Base-by-base conservation (phyloP, 805 yeast genomes). In the Ogataea nonfermentans region DNA sequence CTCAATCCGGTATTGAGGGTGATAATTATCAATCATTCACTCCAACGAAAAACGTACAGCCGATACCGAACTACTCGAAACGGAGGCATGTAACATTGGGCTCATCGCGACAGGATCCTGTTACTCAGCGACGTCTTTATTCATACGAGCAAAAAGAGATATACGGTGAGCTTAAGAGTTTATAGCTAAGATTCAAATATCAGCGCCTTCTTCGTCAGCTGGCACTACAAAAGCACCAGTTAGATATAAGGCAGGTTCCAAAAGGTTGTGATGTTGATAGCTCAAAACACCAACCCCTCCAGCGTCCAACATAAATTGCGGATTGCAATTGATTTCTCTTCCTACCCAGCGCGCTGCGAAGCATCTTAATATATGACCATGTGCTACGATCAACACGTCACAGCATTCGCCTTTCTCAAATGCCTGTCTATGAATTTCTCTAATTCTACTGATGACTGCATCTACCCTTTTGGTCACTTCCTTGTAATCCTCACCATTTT, bases 261-360 rank as follows among this genome's bases (percentile, higher is more conserved):
- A 73, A 40, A 86, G 73, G 59, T 73, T 80, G 56, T 82, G 79
- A 61, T 90, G 98, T 54, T 87, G 95, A 62, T 90, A 90, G 48
- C 93, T 80, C 56, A 91, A 69, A 2, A 89, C 95, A 46, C 96
- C 96, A 29, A 88, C 86, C 29, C 96, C 97, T 48, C 97, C 96
- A 19, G 98, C 95, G 59, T 91, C 96, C 51, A 91, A 68, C 61
- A 91, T 68, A 61, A 89, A 81, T 50, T 81, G 78, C 8, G 96
- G 96, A 59, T 90, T 85, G 32, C 59, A 66, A 46, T 61, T 53
- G 42, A 84, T 67, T n/a, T 70, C 70, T 28, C 71, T 62, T 2
- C 73, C 76, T 26, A 85, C 79, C 98, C 98, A 91, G 43, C 96
- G 67, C 14, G 89, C 87, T 6, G 91, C 95, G 55, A 91, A 79